Evolutionary conservation across 2,329 filamentous ascomycete species (phyloP).

Genomic region (Cytospora schulzeri): DNA sequence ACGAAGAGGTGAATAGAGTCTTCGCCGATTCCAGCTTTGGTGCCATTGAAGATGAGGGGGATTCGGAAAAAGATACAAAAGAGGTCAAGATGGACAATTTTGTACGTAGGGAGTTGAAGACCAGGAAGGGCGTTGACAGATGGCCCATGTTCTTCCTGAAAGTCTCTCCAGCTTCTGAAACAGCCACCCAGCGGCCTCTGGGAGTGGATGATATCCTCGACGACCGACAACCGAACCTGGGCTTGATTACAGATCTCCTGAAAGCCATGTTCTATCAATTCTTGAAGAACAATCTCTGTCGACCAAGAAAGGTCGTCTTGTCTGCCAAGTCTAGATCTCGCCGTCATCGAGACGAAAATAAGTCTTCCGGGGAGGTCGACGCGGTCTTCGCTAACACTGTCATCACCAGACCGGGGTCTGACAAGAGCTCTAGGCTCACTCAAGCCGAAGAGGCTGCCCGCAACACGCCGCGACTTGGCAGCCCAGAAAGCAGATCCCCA

Average conservation of each 20-base stretch:
- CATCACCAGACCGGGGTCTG: not conserved
- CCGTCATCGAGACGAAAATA: not conserved
- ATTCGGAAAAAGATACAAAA: slow-evolving; percentile 39
- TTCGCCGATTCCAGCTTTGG: slow-evolving; percentile 82
- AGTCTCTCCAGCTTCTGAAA: slow-evolving; percentile 45
- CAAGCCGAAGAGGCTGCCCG: slow-evolving; percentile 8
- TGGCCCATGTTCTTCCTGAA: slow-evolving; percentile 91
- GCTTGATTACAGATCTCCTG: slow-evolving; percentile 64
- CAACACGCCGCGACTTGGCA: not conserved
- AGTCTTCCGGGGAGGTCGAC: not conserved
- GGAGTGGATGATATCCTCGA: slow-evolving; percentile 47
- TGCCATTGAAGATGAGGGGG: slow-evolving; percentile 50
- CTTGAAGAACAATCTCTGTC: slow-evolving; percentile 71
- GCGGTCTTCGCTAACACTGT: not conserved
- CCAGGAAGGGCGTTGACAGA: slow-evolving; percentile 70
- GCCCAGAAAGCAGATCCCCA: slow-evolving; percentile 1
- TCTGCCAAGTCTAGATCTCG: slow-evolving; percentile 3
- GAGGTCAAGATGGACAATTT: slow-evolving; percentile 47
- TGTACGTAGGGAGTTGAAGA: slow-evolving; percentile 54
- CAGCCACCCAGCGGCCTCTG: slow-evolving; percentile 2
- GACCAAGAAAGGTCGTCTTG: slow-evolving; percentile 45
- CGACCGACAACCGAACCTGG: slow-evolving; percentile 51
- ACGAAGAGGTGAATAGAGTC: slow-evolving; percentile 74
- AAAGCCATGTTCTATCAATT: slow-evolving; percentile 72
- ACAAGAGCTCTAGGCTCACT: not conserved